Evolutionary conservation across 441 rosid genomes (phyloP), one percentile per base, ranked within the genome.

Genomic region (Oxalis stricta): DNA sequence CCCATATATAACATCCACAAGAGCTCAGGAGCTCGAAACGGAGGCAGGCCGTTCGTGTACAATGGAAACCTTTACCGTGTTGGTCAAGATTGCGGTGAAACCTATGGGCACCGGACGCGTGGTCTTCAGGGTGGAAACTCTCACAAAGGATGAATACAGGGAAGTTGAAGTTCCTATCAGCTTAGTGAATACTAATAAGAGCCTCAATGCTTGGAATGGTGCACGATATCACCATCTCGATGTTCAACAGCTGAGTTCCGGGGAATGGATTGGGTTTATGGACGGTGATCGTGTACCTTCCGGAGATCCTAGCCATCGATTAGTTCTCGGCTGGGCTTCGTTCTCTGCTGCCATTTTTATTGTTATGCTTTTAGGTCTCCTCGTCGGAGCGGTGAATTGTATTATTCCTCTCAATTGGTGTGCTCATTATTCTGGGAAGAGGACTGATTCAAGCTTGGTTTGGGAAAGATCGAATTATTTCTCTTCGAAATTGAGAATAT

Each of bases 51-150:
- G 7, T 83, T 91, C 63, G 18, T 57, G 16, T 70, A 76, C 13
- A 38, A 75, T 32, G 96, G 93, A n/a, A 60, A 65, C 35, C 79
- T 91, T 18, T 81, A 83, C 57, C 96, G 99, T 5, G 46, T 75
- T 38, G 99, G 99, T 66, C 95, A 91, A 66, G 96, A 91, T 38
- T 86, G 84, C 23, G 95, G 95, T 34, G 85, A 79, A 47, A 78
- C 72, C 4, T 91, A 91, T 47, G 98, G 96, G 19, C 71, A 71
- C 30, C 60, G 66, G 18, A 52, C 79, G 38, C 84, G 81, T 2
- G 30, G n/a, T 71, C 5, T 86, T 83, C 58, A 73, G 69, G 64
- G 63, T 91, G 33, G 82, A 81, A 45, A 48, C 54, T 57, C 81
- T 91, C 42, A 71, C 85, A 5, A 59, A 66, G 55, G 65, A 68